Conservation (phyloP, 805 yeast genomes). For the Pichia heedii region DNA sequence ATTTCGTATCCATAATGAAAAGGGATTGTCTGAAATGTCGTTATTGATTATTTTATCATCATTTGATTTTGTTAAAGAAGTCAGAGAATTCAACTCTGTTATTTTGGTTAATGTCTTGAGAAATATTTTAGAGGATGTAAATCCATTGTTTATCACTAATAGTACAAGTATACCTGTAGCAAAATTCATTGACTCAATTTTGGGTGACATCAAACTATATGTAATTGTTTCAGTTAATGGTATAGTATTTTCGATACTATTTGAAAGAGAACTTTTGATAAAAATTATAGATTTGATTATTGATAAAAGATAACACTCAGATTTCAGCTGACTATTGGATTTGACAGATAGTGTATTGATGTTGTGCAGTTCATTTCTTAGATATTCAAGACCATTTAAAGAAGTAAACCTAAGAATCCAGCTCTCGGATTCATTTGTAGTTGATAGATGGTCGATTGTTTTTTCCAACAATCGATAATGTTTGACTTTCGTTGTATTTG, state of each 20-base stretch:
- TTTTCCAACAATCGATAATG: conserved; percentile 29
- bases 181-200: conserved; percentile 64
- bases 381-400: conserved; percentile 72
- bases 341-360: conserved; percentile 33
- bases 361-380: conserved; percentile 58
- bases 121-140: conserved; percentile 12
- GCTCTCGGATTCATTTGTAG: background rate
- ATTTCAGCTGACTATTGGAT: conserved; percentile 44
- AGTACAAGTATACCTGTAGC: conserved; percentile 71
- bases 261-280: conserved; percentile 54
- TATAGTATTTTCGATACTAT: conserved; percentile 39
- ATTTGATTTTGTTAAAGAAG: background rate
- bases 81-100: background rate
- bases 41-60: no score
- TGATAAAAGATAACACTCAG: conserved; percentile 67
- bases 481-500: conserved; percentile 30
- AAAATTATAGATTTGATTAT: conserved; percentile 63
- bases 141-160: conserved; percentile 24
- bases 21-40: conserved; percentile 3
- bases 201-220: conserved; percentile 66
- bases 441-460: conserved; percentile 7
- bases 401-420: conserved; percentile 80
- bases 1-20: conserved; percentile 13
- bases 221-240: conserved; percentile 51
- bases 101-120: conserved; percentile 1